A percentile compares a stretch with the other conserved stretches of the same genome.
phyloP scores from a whole-genome alignment of 2,329 filamentous ascomycete species.

The Pochonia chlamydosporia region DNA sequence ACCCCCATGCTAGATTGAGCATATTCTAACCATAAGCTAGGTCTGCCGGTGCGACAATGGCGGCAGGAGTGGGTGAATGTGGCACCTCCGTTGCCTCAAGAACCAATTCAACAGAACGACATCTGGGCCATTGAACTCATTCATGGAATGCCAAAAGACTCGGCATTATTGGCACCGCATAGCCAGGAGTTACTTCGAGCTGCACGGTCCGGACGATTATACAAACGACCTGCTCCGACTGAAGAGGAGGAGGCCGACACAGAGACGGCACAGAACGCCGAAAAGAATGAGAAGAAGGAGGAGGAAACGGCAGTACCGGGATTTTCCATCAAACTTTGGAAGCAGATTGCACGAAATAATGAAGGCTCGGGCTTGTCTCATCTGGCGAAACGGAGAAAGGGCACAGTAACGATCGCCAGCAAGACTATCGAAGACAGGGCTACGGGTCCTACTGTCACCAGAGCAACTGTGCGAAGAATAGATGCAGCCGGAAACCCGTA shows the following conservation, averaged over 20 bases:
- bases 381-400: slow-evolving; percentile 57
- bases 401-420: slow-evolving; percentile 51
- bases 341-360: slow-evolving; percentile 53
- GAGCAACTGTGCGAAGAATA: slow-evolving; percentile 71
- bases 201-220: slow-evolving; percentile 69
- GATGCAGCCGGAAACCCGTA: slow-evolving; percentile 77
- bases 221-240: slow-evolving; percentile 61
- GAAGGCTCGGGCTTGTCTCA: slow-evolving; percentile 48
- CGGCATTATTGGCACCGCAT: slow-evolving; percentile 67
- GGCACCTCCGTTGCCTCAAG: slow-evolving; percentile 58
- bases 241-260: slow-evolving; percentile 55
- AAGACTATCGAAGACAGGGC: slow-evolving; percentile 40
- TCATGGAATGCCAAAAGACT: slow-evolving; percentile 79
- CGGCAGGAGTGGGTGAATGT: slow-evolving; percentile 65
- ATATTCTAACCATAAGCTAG: slow-evolving; percentile 36
- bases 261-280: slow-evolving; percentile 33
- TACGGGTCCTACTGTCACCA: slow-evolving; percentile 57
- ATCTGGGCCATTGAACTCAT: slow-evolving; percentile 72
- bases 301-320: slow-evolving; percentile 51
- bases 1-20: not conserved
- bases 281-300: slow-evolving; percentile 57
- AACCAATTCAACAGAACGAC: slow-evolving; percentile 58
- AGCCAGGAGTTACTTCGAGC: slow-evolving; percentile 79
- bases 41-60: slow-evolving; percentile 88
- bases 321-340: slow-evolving; percentile 55